Evolutionary conservation across 2,329 filamentous ascomycete species (phyloP).

Genomic region (Cytospora piceae): DNA sequence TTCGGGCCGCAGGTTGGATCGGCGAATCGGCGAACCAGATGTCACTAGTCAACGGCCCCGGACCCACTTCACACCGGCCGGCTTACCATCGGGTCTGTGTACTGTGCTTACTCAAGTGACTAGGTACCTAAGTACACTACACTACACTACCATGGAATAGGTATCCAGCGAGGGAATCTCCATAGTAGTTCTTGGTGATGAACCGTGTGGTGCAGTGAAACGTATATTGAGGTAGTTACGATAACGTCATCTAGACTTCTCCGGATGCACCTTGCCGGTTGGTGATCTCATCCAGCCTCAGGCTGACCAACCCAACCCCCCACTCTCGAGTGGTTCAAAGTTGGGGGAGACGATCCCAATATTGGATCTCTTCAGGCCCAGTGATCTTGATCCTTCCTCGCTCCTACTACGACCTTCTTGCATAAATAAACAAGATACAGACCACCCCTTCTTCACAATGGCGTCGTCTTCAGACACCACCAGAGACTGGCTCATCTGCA

Average conservation of each 20-base stretch:
- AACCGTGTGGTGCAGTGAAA: background rate
- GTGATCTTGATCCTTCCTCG: background rate
- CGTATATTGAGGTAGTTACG: background rate
- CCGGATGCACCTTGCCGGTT: background rate
- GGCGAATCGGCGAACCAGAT: background rate
- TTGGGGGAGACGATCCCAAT: background rate
- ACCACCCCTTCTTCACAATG: background rate
- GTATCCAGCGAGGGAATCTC: too few species aligned
- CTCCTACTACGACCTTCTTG: background rate
- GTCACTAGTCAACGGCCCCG: background rate
- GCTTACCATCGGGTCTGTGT: background rate
- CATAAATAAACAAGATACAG: background rate
- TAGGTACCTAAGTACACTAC: background rate
- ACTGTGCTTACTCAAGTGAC: background rate
- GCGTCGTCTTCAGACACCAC: conserved; percentile 3
- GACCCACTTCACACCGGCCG: background rate
- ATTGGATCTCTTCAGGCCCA: background rate
- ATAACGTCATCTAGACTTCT: background rate
- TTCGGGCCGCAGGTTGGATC: background rate
- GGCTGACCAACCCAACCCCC: background rate
- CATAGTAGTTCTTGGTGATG: too few species aligned
- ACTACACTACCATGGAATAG: background rate
- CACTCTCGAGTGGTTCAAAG: conserved; percentile 16
- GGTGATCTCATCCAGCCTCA: background rate
- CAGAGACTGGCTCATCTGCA: conserved; percentile 57